Base-by-base conservation (phyloP, 2,329 filamentous ascomycete genomes). In the Lasiodiplodia gonubiensis region DNA sequence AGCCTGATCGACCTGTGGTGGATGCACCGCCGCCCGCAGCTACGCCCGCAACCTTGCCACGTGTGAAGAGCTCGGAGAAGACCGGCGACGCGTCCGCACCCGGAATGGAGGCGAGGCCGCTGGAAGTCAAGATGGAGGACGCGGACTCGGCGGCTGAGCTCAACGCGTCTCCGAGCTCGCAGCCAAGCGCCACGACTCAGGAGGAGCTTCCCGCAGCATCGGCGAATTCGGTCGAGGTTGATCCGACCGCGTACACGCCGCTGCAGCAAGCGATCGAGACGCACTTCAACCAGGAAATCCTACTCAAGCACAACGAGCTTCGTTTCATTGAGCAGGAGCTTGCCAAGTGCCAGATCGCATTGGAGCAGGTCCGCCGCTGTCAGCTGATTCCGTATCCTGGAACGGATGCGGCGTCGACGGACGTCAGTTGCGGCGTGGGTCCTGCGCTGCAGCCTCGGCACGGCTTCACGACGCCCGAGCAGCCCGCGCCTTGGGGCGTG, bases 251-350 rank as follows among this genome's bases (percentile, higher is more conserved):
- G 70, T 86, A 72, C 81, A 89, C 78, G 46, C 83, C 82, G 68
- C 86, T 90, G 70, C 88, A 88, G 75, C 89, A 94, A 72, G 86
- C 86, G 42, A 91, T 98, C 76, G 90, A 93, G 76, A 89, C 93
- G 70, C 92, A 97, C 80, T 90, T 98, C 78, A 92, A 93, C 74
- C 87, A 95, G 71, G 94, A 97, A 82, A 94, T 98, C 64, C 82
- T 98, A 70, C 83, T 96, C 77, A 98, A 97, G 84, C 95, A 99
- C 80, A 89, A 95, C 74, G 95, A 99, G 82, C 82, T 98, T 68
- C 92, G 94, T 67, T 85, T 97, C 72, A 97, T 98, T 78, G 93
- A 98, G 76, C 93, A 97, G 80, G 95, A 98, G 81, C 86, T 98
- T 71, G 94, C 93, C 71, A 98, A 97, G 82, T 97, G 94, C 76